phyloP scores from a whole-genome alignment of 371 early-diverging fungal species.

The Apophysomyces variabilis region DNA sequence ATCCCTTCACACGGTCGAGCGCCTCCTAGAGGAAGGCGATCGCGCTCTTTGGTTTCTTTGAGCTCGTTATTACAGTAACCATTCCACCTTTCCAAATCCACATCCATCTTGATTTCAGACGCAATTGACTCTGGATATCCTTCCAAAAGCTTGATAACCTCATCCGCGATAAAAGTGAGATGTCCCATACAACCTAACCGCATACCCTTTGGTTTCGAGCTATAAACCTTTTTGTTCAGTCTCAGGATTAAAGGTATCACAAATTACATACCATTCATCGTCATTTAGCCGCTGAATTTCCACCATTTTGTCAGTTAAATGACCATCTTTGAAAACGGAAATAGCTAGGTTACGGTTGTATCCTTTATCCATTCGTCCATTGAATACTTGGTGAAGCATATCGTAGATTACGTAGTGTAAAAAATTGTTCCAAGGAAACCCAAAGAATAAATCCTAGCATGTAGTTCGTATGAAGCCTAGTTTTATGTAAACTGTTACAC shows the following conservation, averaged over 20 bases:
- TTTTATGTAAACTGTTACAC: neutral
- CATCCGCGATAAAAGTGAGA: constrained; percentile 93
- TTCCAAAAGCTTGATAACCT: constrained; percentile 85
- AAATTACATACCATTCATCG: constrained; percentile 32
- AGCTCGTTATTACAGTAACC: constrained; percentile 80
- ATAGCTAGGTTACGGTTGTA: constrained; percentile 69
- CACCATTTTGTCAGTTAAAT: constrained; percentile 77
- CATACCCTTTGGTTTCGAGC: constrained; percentile 78
- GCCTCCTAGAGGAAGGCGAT: constrained; percentile 87
- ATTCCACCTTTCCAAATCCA: constrained; percentile 85
- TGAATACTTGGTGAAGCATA: constrained; percentile 93
- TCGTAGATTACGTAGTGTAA: constrained; percentile 95
- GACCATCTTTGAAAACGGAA: constrained; percentile 82
- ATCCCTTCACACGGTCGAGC: constrained; percentile 67
- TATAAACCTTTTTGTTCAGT: constrained; percentile 17
- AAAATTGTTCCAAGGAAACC: constrained; percentile 93
- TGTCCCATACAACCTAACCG: constrained; percentile 97
- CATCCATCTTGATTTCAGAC: constrained; percentile 56
- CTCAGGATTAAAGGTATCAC: neutral
- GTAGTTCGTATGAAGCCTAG: neutral
- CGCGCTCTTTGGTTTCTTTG: constrained; percentile 85
- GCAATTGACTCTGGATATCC: constrained; percentile 61
- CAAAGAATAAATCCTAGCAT: constrained; percentile 78
- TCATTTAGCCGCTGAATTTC: constrained; percentile 64
- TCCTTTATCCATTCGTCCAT: constrained; percentile 70